Base-by-base conservation (phyloP, 2,329 filamentous ascomycete genomes). In the Colletotrichum lindemuthianum region DNA sequence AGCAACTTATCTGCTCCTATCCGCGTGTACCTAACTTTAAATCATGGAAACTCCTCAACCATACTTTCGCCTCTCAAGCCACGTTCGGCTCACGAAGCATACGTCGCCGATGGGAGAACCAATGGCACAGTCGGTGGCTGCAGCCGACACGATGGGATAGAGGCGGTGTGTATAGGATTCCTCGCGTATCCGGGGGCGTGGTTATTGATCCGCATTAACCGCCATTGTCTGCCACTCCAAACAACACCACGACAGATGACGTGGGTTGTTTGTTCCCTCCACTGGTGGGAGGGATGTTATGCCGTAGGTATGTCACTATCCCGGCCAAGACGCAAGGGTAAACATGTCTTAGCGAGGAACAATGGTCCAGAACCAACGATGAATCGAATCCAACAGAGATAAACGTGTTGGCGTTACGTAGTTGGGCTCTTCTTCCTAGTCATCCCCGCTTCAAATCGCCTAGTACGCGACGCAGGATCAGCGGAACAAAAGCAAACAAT, bases 61-160 rank as follows among this genome's bases (percentile, higher is more conserved):
- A 47, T 40, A 52, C 15, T 7, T 44, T 6, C 8, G 16, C 12
- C 4, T 11, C 10, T 2, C 5, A 4, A 33, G 7, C 39, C 8
- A 15, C 12, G 4, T 33, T 59, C 54, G 54, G 40, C 60, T n/a
- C 39, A 10, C 16, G 40, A 60, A 15, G 48, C 54, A 52, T 36
- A 13, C 9, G 12, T 37, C 6, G 11, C 43, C 43, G 43, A 45
- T 15, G 16, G 13, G 8, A 10, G n/a, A 16, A 34, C 55, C 48
- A 16, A 51, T 11, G 6, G 8, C 4, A 13, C 24, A 16, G 57
- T 13, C 57, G 56, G 34, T 3, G n/a, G 2, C 6, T 50, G 24
- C 24, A 24, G 24, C 24, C 24, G 24, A 24, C 24, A 24, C 24
- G 24, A 24, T 24, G 24, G 1, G 24, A 24, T 24, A 5, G 24